phyloP scores from a whole-genome alignment of 495 filamentous ascomycete genomes.

The Hypoxylon intermedium region DNA sequence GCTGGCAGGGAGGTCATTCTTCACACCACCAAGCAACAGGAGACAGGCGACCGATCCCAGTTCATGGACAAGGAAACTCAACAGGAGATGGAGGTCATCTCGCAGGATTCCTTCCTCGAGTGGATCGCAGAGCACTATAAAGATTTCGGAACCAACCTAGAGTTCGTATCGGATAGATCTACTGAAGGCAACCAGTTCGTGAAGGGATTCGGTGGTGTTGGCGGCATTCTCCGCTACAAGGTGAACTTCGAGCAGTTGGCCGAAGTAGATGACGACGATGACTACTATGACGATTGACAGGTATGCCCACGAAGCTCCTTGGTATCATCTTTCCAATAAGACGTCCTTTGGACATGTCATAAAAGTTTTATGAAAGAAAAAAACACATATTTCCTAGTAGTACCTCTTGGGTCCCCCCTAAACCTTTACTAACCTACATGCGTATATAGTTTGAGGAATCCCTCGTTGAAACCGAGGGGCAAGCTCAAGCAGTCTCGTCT shows the following conservation, averaged over 20 bases:
- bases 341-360: conserved; percentile 8
- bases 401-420: conserved; percentile 3
- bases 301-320: conserved; percentile 25
- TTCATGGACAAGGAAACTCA: conserved; percentile 96
- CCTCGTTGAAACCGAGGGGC: conserved; percentile 91
- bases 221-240: conserved; percentile 96
- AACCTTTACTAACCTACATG: conserved; percentile 26
- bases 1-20: conserved; percentile 73
- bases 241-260: conserved; percentile 99
- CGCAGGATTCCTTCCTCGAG: conserved; percentile 90
- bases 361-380: conserved; percentile 12
- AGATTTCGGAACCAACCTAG: conserved; percentile 93
- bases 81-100: conserved; percentile 91
- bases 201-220: conserved; percentile 98
- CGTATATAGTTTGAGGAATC: conserved; percentile 80
- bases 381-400: conserved; percentile 1
- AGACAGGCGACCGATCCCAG: conserved; percentile 72
- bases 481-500: conserved; percentile 72
- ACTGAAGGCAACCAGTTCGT: conserved; percentile 99
- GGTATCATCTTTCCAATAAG: background rate
- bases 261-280: conserved; percentile 94
- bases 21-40: conserved; percentile 88
- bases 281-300: conserved; percentile 89
- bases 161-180: conserved; percentile 96
- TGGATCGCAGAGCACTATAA: conserved; percentile 98